These are phyloP conservation scores for Xylaria sp. DNA, from an alignment of 2,329 filamentous ascomycete species.

Conservation along the genomic window DNA sequence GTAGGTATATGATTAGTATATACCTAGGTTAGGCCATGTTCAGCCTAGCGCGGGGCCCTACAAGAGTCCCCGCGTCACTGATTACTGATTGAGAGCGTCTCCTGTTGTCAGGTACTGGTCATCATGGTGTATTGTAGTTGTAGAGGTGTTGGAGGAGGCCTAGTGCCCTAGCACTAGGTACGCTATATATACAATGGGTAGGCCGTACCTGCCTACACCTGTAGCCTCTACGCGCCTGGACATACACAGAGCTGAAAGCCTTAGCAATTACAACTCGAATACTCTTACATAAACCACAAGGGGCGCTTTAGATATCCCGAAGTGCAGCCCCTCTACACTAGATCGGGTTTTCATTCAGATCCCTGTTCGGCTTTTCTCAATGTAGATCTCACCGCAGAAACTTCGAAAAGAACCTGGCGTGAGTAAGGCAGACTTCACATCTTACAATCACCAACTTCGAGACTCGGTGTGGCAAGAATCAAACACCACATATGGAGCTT, in stretches of 20 bases:
- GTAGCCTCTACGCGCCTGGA: too few species aligned
- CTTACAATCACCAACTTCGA: background rate
- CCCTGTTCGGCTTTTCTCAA: background rate
- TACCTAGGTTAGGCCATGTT: background rate
- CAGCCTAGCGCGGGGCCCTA: constrained; percentile 10
- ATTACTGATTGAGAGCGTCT: constrained; percentile 2
- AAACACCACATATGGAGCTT: background rate
- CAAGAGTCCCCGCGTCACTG: background rate
- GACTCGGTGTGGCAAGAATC: background rate
- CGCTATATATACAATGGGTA: too few species aligned
- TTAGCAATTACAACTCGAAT: background rate
- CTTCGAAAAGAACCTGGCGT: background rate
- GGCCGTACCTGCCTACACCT: too few species aligned
- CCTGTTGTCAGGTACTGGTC: too few species aligned
- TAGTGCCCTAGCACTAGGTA: too few species aligned
- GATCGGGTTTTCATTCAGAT: background rate
- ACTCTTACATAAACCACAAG: background rate
- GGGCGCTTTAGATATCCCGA: background rate
- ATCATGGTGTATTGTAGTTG: too few species aligned
- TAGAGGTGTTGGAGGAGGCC: too few species aligned
- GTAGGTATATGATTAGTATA: background rate
- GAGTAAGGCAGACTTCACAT: background rate
- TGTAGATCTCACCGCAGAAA: background rate
- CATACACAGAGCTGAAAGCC: background rate
- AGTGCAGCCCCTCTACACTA: too few species aligned